Evolutionary conservation across 2,329 filamentous ascomycete genomes (phyloP), one percentile per base, ranked within the genome.

Genomic region (Corniculantispora saksenae): DNA sequence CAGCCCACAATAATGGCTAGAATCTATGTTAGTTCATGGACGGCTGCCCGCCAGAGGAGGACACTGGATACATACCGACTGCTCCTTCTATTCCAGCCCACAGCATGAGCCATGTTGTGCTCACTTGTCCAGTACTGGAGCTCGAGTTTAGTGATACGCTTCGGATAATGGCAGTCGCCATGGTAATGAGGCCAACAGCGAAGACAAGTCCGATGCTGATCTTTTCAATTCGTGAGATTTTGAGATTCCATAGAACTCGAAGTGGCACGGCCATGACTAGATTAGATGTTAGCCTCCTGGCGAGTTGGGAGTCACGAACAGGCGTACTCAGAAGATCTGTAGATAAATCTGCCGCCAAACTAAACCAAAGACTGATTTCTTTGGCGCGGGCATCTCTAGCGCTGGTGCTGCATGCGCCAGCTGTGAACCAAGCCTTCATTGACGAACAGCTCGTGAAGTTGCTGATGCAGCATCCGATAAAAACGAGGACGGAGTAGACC

Each of bases 381-480:
- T 70, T 70, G 35, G 69, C 69, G 15, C 60, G 55, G 3, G 65
- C 32, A 60, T 70, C 69, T 43, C 67, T 51, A 4, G 55, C 25
- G 12, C 57, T 59, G 3, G 64, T 68, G n/a, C 43, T 40, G 62
- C 69, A 70, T 21, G 63, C 53, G 21, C 67, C 66, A 4, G 66
- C 65, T 1, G 66, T 68, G 48, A 70, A 69, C 69, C 69, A 70
- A 15, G 69, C 69, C 38, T 68, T 53, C 64, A 70, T 66, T 8
- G 67, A 68, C 6, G 67, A 69, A 50, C 69, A 70, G 56, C 65
- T 68, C 17, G 67, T 69, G 50, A 69, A 70, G 57, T 70, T 70
- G 60, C 67, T 70, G 59, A 69, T 64, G 35, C 67, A 66, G 50
- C 60, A 67, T 3, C 67, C 68, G n/a, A 70, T 66, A 50, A 69